These are phyloP conservation scores for Sarocladium kiliense DNA, from an alignment of 2,329 filamentous ascomycete genomes.

Conservation along the genomic window DNA sequence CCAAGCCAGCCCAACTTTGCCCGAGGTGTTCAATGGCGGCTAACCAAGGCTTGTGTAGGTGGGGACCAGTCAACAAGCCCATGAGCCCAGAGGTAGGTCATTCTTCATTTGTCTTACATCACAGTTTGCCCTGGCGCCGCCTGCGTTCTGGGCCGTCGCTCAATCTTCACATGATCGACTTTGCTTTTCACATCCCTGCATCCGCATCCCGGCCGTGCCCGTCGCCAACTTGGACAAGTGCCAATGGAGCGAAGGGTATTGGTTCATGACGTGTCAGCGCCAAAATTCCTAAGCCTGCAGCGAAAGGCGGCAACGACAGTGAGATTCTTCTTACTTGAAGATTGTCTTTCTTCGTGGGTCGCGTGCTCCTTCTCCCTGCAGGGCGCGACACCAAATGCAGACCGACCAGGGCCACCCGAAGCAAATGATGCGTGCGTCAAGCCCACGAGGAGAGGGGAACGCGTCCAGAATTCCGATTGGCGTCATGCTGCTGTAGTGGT, in stretches of 20 bases:
- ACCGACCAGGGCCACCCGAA: not conserved
- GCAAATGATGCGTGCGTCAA: not conserved
- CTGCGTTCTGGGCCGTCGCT: not conserved
- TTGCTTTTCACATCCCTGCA: conserved; percentile 12
- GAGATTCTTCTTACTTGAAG: not conserved
- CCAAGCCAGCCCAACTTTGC: not conserved
- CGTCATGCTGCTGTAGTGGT: conserved; percentile 3
- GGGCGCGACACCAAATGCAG: not conserved
- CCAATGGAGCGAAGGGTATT: not conserved
- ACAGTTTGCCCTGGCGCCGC: conserved; percentile 2
- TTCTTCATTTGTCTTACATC: conserved; percentile 12
- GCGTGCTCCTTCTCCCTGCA: conserved; percentile 1
- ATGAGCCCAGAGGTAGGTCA: conserved; percentile 85
- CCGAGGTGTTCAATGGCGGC: conserved; percentile 11
- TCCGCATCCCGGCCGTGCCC: not conserved
- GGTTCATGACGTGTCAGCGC: not conserved
- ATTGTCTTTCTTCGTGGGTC: not conserved
- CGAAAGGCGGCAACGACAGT: not conserved
- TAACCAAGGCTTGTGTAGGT: conserved; percentile 41
- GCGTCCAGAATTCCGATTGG: conserved; percentile 6
- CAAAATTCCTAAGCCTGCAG: too few relatives aligned
- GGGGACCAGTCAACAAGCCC: conserved; percentile 99
- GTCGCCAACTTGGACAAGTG: not conserved
- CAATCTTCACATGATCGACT: conserved; percentile 7
- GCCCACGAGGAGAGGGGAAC: conserved; percentile 5